Evolutionary conservation across 345 rosid genomes (phyloP).

Genomic region (Eucalyptus cloeziana): DNA sequence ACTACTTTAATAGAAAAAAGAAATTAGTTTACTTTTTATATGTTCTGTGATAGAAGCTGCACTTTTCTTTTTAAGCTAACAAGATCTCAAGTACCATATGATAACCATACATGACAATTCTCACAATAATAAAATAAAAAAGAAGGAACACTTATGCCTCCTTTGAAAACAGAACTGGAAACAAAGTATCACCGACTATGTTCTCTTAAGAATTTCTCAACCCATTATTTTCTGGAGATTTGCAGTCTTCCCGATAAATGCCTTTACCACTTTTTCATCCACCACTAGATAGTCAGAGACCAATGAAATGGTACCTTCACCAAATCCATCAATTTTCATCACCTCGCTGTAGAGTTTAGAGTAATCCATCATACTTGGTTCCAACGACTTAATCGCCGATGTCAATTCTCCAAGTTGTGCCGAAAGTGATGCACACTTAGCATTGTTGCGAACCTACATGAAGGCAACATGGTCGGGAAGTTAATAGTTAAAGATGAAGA

Average conservation of each 20-base stretch:
- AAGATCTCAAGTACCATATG: neutral
- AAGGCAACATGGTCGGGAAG: no score
- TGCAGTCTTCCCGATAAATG: neutral
- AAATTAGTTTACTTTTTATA: neutral
- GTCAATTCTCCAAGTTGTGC: neutral
- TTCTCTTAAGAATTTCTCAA: neutral
- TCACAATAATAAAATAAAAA: neutral
- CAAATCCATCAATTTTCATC: neutral
- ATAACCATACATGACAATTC: neutral
- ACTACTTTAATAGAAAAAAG: neutral
- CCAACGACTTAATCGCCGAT: fast-evolving
- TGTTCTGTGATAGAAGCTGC: neutral
- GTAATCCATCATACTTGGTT: neutral
- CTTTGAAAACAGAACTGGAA: neutral
- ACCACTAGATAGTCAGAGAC: neutral
- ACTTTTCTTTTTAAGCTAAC: neutral
- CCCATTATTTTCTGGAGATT: neutral
- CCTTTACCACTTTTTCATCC: neutral
- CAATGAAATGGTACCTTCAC: neutral
- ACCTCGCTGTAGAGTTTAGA: neutral
- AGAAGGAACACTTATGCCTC: neutral
- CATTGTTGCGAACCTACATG: no score
- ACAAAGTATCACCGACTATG: neutral
- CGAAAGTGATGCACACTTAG: neutral
- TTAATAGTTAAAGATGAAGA: no score